These are phyloP conservation scores for Alopecurus myosuroides DNA, from an alignment of 176 grass and related monocot genomes.

Conservation along the genomic window DNA sequence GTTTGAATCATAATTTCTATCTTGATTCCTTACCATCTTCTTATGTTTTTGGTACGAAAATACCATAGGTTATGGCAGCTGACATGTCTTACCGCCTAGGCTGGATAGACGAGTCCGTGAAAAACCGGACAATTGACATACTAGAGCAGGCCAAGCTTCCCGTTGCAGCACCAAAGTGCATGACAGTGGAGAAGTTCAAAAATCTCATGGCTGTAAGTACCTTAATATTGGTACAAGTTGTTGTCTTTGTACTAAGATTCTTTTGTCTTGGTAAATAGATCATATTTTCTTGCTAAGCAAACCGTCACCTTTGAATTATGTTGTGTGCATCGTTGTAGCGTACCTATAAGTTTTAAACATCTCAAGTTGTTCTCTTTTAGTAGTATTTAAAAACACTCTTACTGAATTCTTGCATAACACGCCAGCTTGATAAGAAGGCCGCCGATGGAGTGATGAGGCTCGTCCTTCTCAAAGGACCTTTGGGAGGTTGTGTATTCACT, in stretches of 20 bases:
- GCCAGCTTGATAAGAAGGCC: slow-evolving; percentile 95
- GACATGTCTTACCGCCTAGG: slow-evolving; percentile 90
- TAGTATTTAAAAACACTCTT: background rate
- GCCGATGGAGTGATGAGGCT: slow-evolving; percentile 92
- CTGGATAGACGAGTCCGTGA: slow-evolving; percentile 82
- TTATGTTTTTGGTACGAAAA: background rate
- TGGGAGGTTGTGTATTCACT: slow-evolving; percentile 85
- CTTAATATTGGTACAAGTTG: slow-evolving; percentile 26
- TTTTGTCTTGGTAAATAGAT: background rate
- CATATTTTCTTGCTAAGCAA: background rate
- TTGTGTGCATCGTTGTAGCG: background rate
- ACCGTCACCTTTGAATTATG: background rate
- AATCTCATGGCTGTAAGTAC: slow-evolving; percentile 84
- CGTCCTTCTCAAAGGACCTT: slow-evolving; percentile 81
- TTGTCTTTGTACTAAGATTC: background rate
- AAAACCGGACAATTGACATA: slow-evolving; percentile 53
- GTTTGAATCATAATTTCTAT: slow-evolving; percentile 1
- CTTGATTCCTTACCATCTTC: background rate
- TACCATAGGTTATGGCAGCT: slow-evolving; percentile 75
- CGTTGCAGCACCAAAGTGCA: slow-evolving; percentile 59
- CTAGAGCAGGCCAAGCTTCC: slow-evolving; percentile 76
- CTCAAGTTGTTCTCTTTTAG: background rate
- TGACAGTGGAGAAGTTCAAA: slow-evolving; percentile 90
- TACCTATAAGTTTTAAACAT: background rate
- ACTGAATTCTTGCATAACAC: slow-evolving; percentile 14